Conservation (phyloP, 2,329 filamentous ascomycete species). For the Aspergillus fumigatiaffinis region DNA sequence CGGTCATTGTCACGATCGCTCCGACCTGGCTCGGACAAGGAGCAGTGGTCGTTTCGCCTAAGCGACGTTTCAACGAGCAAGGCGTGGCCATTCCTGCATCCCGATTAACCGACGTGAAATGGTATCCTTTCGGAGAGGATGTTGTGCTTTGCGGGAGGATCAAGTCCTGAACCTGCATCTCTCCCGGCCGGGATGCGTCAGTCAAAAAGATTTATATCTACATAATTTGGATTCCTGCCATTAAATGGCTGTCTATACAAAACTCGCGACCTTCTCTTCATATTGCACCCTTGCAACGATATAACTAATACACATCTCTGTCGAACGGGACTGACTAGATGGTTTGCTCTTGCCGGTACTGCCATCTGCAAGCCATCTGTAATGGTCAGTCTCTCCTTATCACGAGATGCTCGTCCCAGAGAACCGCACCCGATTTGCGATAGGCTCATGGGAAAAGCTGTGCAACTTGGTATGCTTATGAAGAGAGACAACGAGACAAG, state of each 20-base stretch:
- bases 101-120: constrained; percentile 59
- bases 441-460: constrained; percentile 9
- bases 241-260: constrained; percentile 43
- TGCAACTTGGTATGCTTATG: not conserved
- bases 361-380: too few species aligned
- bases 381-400: constrained; percentile 24
- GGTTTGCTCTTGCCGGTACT: too few species aligned
- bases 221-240: constrained; percentile 27
- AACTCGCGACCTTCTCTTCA: too few species aligned
- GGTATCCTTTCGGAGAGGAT: constrained; percentile 75
- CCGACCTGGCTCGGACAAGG: constrained; percentile 81
- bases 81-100: constrained; percentile 57
- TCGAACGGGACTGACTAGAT: too few species aligned
- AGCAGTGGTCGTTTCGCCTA: constrained; percentile 73
- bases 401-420: constrained; percentile 32
- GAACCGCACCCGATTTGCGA: constrained; percentile 23
- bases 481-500: not conserved
- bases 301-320: too few species aligned
- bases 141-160: constrained; percentile 72
- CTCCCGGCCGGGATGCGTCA: constrained; percentile 39
- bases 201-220: constrained; percentile 37
- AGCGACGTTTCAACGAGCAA: constrained; percentile 47
- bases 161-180: not conserved
- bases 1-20: constrained; percentile 82
- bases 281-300: too few species aligned